A percentile compares a stretch with the other conserved stretches of the same genome.
Conservation (phyloP, 1,284 basidiomycete genomes). For the Malassezia equina region DNA sequence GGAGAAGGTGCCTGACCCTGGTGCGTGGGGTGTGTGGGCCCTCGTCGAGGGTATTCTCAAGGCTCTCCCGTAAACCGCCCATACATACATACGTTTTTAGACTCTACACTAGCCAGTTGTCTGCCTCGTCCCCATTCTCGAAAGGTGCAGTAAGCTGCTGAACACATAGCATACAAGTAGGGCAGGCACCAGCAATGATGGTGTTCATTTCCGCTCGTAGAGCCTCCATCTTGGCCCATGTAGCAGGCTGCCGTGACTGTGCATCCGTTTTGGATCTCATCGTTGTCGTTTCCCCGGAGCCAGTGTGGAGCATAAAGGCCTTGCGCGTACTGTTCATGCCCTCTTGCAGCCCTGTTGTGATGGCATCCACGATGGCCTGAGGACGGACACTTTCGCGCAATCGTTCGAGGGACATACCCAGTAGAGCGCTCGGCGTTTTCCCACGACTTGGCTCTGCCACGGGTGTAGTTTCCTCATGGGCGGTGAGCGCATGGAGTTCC, state of each 20-base stretch:
- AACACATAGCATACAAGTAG: conserved; percentile 34
- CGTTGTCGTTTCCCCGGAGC: conserved; percentile 14
- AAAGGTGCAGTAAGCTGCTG: conserved; percentile 33
- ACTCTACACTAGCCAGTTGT: neutral
- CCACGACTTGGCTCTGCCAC: conserved; percentile 9
- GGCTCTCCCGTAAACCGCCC: conserved; percentile 16
- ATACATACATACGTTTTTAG: neutral
- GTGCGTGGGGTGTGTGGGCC: conserved; percentile 54
- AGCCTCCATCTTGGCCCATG: conserved; percentile 35
- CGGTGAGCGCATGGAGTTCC: conserved; percentile 11
- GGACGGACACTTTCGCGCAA: conserved; percentile 39
- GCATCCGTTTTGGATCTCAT: neutral
- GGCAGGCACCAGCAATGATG: conserved; percentile 40
- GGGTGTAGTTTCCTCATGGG: conserved; percentile 16
- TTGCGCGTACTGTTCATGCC: conserved; percentile 33
- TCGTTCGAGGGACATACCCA: conserved; percentile 26
- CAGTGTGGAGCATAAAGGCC: conserved; percentile 36
- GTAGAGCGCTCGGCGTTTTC: conserved; percentile 1
- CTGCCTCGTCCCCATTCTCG: conserved; percentile 19
- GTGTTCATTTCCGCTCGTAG: conserved; percentile 39
- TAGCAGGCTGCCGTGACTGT: conserved; percentile 14
- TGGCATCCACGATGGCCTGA: conserved; percentile 40
- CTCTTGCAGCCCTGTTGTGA: conserved; percentile 34
- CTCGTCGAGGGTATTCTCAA: conserved; percentile 45
- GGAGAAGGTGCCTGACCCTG: conserved; percentile 53